Base-by-base conservation (phyloP, 768 basidiomycete species). In the Hypsizygus marmoreus region DNA sequence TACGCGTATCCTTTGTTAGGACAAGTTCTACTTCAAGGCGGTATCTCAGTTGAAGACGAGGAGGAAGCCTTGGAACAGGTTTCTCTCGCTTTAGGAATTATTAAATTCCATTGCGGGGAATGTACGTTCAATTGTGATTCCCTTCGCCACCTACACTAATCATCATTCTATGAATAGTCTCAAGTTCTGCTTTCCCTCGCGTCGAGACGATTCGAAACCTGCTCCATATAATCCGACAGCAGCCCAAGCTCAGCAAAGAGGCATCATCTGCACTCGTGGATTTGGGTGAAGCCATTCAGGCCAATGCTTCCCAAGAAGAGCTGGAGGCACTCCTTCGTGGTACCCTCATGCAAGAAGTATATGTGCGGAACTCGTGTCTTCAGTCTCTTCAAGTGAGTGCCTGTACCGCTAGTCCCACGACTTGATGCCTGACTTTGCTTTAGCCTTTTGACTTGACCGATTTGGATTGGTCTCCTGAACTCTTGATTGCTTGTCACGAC, bases 371-470 rank as follows among this genome's bases (percentile, higher is more conserved):
- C 57, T 85, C 93, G 7, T 92, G 90, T 58, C 69, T 98, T n/a
- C 93, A 95, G 57, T 77, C 94, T 1, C 72, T 98, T 2, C 91
- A 94, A 77, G 94, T 92, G 20, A 14, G 49, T 47, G 44, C 4
- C 28, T 29, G n/a, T n/a, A n/a, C n/a, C n/a, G n/a, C n/a, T n/a
- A n/a, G n/a, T n/a, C n/a, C n/a, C n/a, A n/a, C n/a, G n/a, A n/a
- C n/a, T n/a, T n/a, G n/a, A 3, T 23, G 14, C 20, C 24, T 6
- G 17, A 6, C 16, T 42, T 47, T 2, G 24, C 6, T 6, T 1
- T 49, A 97, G 91, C 88, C 94, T 0, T 87, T 98, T 53, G 97
- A 98, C 66, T 65, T 98, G 36, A 97, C 95, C 0, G 95, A 98
- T 37, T 63, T 92, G 28, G 94, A 97, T 50, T 99, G 94, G 88